These are phyloP conservation scores for Colletotrichum tofieldiae DNA, from an alignment of 2,329 filamentous ascomycete genomes.

Conservation along the genomic window DNA sequence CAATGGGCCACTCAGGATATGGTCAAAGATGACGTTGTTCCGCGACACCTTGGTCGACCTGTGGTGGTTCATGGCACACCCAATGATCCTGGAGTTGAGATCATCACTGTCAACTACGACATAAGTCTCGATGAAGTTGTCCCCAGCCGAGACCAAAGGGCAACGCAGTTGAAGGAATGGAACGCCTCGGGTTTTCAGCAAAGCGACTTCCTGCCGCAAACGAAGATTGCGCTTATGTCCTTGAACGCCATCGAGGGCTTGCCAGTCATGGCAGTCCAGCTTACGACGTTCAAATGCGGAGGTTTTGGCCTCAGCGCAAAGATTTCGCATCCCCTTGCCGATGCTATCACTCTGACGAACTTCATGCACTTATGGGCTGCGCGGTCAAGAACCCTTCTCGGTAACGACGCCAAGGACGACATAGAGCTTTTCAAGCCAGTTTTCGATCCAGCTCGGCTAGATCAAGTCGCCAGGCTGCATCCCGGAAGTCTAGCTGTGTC, in stretches of 20 bases:
- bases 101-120: conserved; percentile 51
- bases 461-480: conserved; percentile 51
- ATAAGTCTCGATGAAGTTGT: conserved; percentile 50
- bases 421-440: conserved; percentile 44
- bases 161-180: conserved; percentile 50
- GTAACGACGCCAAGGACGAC: neutral
- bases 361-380: conserved; percentile 62
- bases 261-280: conserved; percentile 55
- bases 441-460: conserved; percentile 59
- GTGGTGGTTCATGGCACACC: conserved; percentile 54
- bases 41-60: conserved; percentile 53
- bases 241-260: conserved; percentile 49
- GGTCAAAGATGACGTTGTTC: conserved; percentile 45
- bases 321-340: conserved; percentile 61
- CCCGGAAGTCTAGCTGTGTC: conserved; percentile 45
- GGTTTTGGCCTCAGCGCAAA: conserved; percentile 59
- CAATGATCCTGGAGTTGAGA: conserved; percentile 60
- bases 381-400: conserved; percentile 46
- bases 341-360: conserved; percentile 59
- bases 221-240: conserved; percentile 53
- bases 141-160: conserved; percentile 45
- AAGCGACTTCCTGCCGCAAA: conserved; percentile 52
- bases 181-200: conserved; percentile 54
- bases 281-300: conserved; percentile 58
- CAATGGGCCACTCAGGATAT: conserved; percentile 51